A percentile compares a stretch with the other conserved stretches of the same genome.
Conservation (phyloP, 352 stramenopile species). For the Blastocystis sp. region DNA sequence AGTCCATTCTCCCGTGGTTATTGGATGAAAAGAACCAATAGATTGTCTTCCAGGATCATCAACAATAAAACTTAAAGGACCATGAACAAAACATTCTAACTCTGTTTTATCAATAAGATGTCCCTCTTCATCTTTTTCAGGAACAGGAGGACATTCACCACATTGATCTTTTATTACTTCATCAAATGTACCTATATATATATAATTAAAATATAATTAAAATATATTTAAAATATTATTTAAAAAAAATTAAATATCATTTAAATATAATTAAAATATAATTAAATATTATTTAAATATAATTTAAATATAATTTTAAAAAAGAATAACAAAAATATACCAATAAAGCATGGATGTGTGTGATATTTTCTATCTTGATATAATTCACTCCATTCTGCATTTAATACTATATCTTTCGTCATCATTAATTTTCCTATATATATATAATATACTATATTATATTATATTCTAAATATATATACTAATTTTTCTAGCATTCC, state of each 20-base stretch:
- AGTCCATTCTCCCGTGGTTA: constrained; percentile 43
- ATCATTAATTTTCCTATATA: constrained; percentile 45
- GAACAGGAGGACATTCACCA: constrained; percentile 39
- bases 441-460: too few relatives aligned
- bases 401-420: constrained; percentile 43
- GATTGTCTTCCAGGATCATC: constrained; percentile 44
- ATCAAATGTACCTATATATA: constrained; percentile 41
- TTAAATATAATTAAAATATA: too few relatives aligned
- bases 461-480: too few relatives aligned
- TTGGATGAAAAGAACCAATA: constrained; percentile 45
- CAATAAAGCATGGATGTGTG: constrained; percentile 43
- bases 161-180: constrained; percentile 44
- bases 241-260: too few relatives aligned
- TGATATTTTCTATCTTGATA: constrained; percentile 40
- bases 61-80: constrained; percentile 41
- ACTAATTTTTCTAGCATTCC: constrained; percentile 40
- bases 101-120: constrained; percentile 37
- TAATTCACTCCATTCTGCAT: constrained; percentile 33
- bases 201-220: too few relatives aligned
- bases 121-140: too few relatives aligned
- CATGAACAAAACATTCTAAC: constrained; percentile 39
- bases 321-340: too few relatives aligned
- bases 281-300: too few relatives aligned
- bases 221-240: too few relatives aligned
- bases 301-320: too few relatives aligned